Evolutionary conservation across 2,329 filamentous ascomycete genomes (phyloP).

Genomic region (Cercospora sojina): DNA sequence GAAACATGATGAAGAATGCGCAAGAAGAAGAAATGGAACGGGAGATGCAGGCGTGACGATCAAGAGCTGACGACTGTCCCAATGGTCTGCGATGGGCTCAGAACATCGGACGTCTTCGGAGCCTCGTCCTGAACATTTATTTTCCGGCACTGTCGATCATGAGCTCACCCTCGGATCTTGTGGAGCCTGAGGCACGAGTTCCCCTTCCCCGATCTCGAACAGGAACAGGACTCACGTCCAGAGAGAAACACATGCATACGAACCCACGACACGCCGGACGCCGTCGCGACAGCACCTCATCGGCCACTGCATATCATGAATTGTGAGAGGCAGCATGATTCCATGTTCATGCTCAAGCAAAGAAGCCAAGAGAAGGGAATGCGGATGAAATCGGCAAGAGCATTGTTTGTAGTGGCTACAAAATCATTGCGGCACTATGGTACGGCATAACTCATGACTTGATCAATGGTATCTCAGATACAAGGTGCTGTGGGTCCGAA

Average conservation of each 20-base stretch:
- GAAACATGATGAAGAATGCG: conserved; percentile 20
- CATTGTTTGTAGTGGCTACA: neutral
- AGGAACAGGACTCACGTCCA: neutral
- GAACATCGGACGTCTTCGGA: conserved; percentile 6
- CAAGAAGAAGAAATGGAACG: neutral
- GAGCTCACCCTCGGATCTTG: neutral
- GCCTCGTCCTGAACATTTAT: conserved; percentile 1
- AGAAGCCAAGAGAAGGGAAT: neutral
- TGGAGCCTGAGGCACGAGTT: neutral
- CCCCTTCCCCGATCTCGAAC: too few species aligned
- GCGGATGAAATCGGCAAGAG: conserved; percentile 2
- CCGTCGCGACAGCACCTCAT: neutral
- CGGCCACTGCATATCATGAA: neutral
- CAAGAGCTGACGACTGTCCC: neutral
- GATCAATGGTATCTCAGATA: neutral
- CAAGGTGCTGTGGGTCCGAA: neutral
- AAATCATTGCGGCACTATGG: neutral
- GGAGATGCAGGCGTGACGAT: neutral
- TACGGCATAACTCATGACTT: neutral
- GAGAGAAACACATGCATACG: neutral
- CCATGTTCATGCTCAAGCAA: too few species aligned
- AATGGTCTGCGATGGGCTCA: neutral
- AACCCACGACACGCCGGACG: neutral
- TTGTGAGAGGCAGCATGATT: neutral
- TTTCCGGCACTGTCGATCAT: conserved; percentile 2